Conservation (phyloP, 495 filamentous ascomycete genomes). For the Sphaerosporella brunnea region DNA sequence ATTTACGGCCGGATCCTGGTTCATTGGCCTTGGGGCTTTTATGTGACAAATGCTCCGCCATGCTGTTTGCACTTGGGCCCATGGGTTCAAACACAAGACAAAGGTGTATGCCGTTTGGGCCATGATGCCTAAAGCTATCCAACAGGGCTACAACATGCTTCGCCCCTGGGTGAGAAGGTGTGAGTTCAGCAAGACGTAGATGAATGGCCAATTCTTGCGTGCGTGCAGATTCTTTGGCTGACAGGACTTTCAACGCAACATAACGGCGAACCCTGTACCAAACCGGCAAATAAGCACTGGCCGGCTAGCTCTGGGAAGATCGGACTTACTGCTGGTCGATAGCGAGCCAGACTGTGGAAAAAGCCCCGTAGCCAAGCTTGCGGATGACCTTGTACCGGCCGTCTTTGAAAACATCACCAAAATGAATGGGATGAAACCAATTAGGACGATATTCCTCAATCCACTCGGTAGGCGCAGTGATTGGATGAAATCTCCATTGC, state of each 20-base stretch:
- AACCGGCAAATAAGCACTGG: constrained; percentile 11
- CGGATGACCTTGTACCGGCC: constrained; percentile 32
- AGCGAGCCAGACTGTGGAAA: constrained; percentile 36
- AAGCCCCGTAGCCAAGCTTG: constrained; percentile 34
- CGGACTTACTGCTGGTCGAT: constrained; percentile 24
- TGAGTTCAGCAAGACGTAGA: too few relatives aligned
- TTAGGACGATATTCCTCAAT: constrained; percentile 26
- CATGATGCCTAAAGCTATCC: too few relatives aligned
- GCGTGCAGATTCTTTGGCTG: constrained; percentile 24
- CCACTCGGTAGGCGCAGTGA: constrained; percentile 4
- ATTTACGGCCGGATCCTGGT: constrained; percentile 11
- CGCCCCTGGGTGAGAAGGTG: too few relatives aligned
- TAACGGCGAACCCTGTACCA: constrained; percentile 10
- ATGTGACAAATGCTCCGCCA: constrained; percentile 24
- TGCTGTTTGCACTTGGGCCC: constrained; percentile 29
- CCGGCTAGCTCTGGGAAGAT: constrained; percentile 15
- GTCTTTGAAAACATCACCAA: constrained; percentile 28
- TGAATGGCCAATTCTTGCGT: too few relatives aligned
- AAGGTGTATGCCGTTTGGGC: too few relatives aligned
- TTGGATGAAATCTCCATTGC: constrained; percentile 1
- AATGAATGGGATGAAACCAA: constrained; percentile 32
- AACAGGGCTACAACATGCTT: too few relatives aligned
- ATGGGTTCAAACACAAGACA: too few relatives aligned
- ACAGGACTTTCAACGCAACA: constrained; percentile 30
- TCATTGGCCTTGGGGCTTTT: not conserved